Conservation (phyloP, 1,139 yeast species). For the Ogataea hybrid region DNA sequence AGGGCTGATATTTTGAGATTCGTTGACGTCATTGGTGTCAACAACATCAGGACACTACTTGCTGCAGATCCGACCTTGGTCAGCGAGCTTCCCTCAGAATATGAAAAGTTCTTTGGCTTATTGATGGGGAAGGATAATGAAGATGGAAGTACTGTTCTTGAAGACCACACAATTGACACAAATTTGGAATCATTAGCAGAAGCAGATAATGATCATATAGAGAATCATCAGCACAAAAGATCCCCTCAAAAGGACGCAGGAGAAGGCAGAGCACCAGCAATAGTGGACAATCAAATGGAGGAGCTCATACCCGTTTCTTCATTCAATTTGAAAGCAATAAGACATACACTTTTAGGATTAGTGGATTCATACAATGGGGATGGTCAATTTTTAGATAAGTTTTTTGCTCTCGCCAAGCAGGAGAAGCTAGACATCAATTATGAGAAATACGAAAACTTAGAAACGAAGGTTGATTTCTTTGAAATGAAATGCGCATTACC, state of each 20-base stretch:
- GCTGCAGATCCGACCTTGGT: slow-evolving; percentile 28
- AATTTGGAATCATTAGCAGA: neutral
- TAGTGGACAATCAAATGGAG: slow-evolving; percentile 51
- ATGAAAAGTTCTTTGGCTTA: slow-evolving; percentile 33
- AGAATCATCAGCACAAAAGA: neutral
- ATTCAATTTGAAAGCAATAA: slow-evolving; percentile 74
- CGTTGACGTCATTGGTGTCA: slow-evolving; percentile 67
- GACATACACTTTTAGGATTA: slow-evolving; percentile 75
- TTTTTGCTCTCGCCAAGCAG: slow-evolving; percentile 23
- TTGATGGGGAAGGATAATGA: neutral
- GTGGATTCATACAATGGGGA: slow-evolving; percentile 29
- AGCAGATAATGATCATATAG: neutral
- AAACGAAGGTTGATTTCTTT: slow-evolving; percentile 52
- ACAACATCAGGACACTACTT: slow-evolving; percentile 50
- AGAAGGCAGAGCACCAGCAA: slow-evolving; percentile 23
- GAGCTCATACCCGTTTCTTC: slow-evolving; percentile 70
- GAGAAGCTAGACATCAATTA: slow-evolving; percentile 37
- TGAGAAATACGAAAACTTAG: slow-evolving; percentile 28
- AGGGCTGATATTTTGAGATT: slow-evolving; percentile 50
- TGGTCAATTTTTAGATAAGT: slow-evolving; percentile 21
- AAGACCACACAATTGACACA: neutral
- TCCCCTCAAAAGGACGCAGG: neutral
- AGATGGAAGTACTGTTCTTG: no score
- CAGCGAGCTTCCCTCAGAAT: slow-evolving; percentile 37
- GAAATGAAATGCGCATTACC: slow-evolving; percentile 53